Conservation (phyloP, 179 eudicot genomes). For the Carnegiea gigantea region DNA sequence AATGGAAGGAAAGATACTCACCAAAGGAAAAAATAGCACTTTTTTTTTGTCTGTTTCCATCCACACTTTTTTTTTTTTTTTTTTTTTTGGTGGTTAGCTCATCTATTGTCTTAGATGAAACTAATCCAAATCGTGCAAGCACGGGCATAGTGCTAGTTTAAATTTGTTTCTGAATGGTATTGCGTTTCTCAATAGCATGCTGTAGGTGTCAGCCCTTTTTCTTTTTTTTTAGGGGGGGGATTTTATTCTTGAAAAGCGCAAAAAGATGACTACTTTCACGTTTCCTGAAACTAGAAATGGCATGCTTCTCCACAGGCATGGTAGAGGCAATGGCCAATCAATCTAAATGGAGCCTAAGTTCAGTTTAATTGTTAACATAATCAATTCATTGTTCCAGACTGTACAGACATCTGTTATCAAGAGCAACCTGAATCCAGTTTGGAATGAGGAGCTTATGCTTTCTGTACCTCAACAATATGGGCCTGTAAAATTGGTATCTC, state of each 20-base stretch:
- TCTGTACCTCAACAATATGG: conserved; percentile 81
- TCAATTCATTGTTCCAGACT: conserved; percentile 40
- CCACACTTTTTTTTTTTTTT: too few species aligned
- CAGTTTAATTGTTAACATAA: not conserved
- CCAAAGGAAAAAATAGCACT: too few species aligned
- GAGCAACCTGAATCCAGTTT: conserved; percentile 91
- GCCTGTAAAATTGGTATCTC: conserved; percentile 63
- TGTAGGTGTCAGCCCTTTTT: too few species aligned
- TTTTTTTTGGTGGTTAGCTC: too few species aligned
- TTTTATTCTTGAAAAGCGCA: not conserved
- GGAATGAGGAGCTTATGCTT: conserved; percentile 94
- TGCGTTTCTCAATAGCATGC: too few species aligned
- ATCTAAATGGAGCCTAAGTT: not conserved
- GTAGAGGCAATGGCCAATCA: not conserved
- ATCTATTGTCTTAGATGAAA: too few species aligned
- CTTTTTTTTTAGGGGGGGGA: too few species aligned
- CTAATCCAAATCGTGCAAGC: too few species aligned
- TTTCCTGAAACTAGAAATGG: not conserved
- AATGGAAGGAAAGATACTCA: too few species aligned
- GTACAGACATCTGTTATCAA: conserved; percentile 55
- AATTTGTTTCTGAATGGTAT: too few species aligned
- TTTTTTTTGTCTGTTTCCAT: too few species aligned
- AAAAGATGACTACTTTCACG: not conserved
- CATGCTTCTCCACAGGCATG: not conserved
- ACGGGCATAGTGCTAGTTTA: too few species aligned